phyloP scores from a whole-genome alignment of 352 stramenopile genomes.

The Pythium volutum region DNA sequence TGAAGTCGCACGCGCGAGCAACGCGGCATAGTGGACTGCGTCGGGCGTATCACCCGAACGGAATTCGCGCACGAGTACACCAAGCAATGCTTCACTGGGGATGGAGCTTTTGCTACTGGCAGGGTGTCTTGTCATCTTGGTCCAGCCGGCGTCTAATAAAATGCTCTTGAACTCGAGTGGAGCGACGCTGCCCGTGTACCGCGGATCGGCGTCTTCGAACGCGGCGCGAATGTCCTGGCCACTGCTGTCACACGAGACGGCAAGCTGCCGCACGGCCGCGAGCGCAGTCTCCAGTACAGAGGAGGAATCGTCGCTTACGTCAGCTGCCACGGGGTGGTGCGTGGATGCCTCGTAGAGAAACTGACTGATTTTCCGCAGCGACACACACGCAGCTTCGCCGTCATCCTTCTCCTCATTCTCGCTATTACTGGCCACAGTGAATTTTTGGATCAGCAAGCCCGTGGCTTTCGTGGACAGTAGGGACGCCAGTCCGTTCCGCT shows the following conservation, averaged over 20 bases:
- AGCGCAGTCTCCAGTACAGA: slow-evolving; percentile 6
- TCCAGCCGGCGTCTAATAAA: slow-evolving; percentile 39
- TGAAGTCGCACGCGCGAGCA: slow-evolving; percentile 5
- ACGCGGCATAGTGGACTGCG: slow-evolving; percentile 34
- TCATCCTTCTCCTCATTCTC: slow-evolving; percentile 3
- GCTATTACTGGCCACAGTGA: slow-evolving; percentile 8
- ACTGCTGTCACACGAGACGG: slow-evolving; percentile 32
- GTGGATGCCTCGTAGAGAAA: background rate
- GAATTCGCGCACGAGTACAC: slow-evolving; percentile 56
- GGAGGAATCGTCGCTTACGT: background rate
- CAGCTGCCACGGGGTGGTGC: background rate
- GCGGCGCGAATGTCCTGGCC: slow-evolving; percentile 47
- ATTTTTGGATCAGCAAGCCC: slow-evolving; percentile 42
- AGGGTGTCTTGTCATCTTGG: slow-evolving; percentile 15
- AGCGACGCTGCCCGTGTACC: slow-evolving; percentile 40
- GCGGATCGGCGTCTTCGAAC: slow-evolving; percentile 46
- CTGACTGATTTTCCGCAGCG: slow-evolving; percentile 29
- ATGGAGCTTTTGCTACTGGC: background rate
- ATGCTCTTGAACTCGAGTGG: slow-evolving; percentile 56
- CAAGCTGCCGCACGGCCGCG: slow-evolving; percentile 22
- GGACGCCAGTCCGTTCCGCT: slow-evolving; percentile 36
- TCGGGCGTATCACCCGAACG: slow-evolving; percentile 28
- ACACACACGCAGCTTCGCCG: slow-evolving; percentile 11
- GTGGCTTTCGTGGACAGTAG: slow-evolving; percentile 40
- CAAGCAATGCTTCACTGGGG: slow-evolving; percentile 38